These are phyloP conservation scores for Verticillium longisporum DNA, from an alignment of 2,329 filamentous ascomycete genomes.

Conservation along the genomic window DNA sequence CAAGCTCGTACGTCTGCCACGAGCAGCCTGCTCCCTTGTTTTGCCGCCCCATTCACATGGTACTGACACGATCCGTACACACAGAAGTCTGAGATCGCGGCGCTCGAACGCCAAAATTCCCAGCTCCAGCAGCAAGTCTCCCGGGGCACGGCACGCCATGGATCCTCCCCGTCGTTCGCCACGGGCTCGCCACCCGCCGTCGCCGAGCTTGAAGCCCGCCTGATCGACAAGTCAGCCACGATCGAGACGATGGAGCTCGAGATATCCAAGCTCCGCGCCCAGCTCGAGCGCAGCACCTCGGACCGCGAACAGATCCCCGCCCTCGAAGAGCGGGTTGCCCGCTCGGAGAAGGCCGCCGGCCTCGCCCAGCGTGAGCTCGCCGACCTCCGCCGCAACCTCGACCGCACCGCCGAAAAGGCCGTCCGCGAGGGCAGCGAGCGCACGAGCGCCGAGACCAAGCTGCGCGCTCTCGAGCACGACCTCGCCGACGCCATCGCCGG, in stretches of 20 bases:
- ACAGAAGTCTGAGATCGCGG: conserved; percentile 70
- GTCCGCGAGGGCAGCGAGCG: conserved; percentile 62
- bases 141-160: conserved; percentile 47
- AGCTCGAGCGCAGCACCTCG: conserved; percentile 52
- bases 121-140: conserved; percentile 63
- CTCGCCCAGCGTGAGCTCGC: conserved; percentile 54
- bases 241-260: conserved; percentile 77
- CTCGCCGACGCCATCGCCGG: conserved; percentile 40
- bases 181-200: conserved; percentile 31
- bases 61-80: neutral
- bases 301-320: conserved; percentile 60
- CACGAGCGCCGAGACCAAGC: conserved; percentile 65
- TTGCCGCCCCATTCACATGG: neutral
- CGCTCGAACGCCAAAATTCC: conserved; percentile 64
- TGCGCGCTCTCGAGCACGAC: conserved; percentile 50
- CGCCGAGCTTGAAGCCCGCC: conserved; percentile 45
- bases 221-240: conserved; percentile 61
- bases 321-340: conserved; percentile 55
- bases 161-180: conserved; percentile 57
- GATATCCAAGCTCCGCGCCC: conserved; percentile 65
- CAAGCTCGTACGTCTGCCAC: conserved; percentile 54
- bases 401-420: conserved; percentile 56
- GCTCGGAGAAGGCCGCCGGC: conserved; percentile 50
- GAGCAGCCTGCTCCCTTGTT: neutral
- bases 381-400: conserved; percentile 61